Percentiles rank a stretch among this genome's conserved stretches.
Evolutionary conservation across 169 alveolate species (phyloP).

Genomic region (Plasmodium gaboni): DNA sequence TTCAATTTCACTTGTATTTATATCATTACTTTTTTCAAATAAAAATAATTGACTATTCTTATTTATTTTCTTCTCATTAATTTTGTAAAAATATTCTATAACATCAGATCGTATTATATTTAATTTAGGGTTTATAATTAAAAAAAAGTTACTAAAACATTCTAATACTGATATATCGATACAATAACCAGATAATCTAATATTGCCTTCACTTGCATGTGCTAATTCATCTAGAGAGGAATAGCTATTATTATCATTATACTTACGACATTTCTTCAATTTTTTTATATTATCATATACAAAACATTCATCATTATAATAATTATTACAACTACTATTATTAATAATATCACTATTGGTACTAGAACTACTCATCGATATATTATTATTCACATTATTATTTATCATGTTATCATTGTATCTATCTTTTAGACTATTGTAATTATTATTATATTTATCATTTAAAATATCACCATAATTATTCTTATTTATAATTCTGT

Average conservation of each 20-base stretch:
- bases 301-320: background rate
- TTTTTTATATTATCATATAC: background rate
- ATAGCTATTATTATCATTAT: conserved; percentile 20
- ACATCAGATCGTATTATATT: conserved; percentile 72
- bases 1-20: conserved; percentile 72
- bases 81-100: conserved; percentile 75
- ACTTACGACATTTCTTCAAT: background rate
- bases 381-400: background rate
- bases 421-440: background rate
- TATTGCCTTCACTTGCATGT: conserved; percentile 12
- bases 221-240: conserved; percentile 63
- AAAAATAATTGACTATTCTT: conserved; percentile 62
- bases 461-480: background rate
- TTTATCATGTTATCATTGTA: background rate
- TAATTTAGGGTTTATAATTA: conserved; percentile 64
- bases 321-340: background rate
- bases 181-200: conserved; percentile 68
- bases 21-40: conserved; percentile 73
- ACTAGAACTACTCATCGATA: background rate
- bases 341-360: background rate
- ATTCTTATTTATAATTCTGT: background rate
- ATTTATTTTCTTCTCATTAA: conserved; percentile 62
- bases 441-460: background rate
- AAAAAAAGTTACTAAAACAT: conserved; percentile 68
- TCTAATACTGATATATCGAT: conserved; percentile 73